Evolutionary conservation across 768 basidiomycete genomes (phyloP).

Genomic region (Leccinum fibrillosum): DNA sequence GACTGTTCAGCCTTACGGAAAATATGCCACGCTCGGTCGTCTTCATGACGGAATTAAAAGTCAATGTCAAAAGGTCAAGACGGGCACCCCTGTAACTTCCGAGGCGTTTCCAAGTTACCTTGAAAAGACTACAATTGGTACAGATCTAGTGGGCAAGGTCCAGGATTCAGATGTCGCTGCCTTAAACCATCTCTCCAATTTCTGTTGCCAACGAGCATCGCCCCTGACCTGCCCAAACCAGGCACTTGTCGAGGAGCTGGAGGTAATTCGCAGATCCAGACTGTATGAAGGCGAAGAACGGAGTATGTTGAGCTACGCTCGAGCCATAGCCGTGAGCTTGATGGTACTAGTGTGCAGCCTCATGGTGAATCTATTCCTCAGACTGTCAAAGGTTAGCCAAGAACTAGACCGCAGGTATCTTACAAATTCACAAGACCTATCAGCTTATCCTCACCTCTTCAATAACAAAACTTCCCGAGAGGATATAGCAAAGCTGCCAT

Average conservation of each 20-base stretch:
- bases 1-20: conserved; percentile 45
- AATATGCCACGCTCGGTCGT: conserved; percentile 55
- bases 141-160: conserved; percentile 20
- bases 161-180: conserved; percentile 14
- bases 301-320: conserved; percentile 69
- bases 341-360: background rate
- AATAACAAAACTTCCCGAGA: conserved; percentile 33
- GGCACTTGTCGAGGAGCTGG: conserved; percentile 53
- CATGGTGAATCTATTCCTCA: conserved; percentile 17
- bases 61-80: conserved; percentile 37
- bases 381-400: conserved; percentile 45
- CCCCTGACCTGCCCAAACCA: conserved; percentile 73
- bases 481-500: conserved; percentile 44
- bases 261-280: conserved; percentile 53
- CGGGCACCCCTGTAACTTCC: background rate
- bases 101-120: background rate
- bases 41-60: conserved; percentile 45
- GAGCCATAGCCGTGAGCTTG: conserved; percentile 62
- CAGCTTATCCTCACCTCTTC: conserved; percentile 50
- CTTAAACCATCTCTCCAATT: conserved; percentile 35
- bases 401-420: background rate
- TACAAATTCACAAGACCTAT: background rate
- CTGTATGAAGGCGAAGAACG: conserved; percentile 64
- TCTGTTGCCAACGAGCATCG: conserved; percentile 60
- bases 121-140: background rate